Conservation (phyloP, 1,284 basidiomycete species). For the Malassezia nana region DNA sequence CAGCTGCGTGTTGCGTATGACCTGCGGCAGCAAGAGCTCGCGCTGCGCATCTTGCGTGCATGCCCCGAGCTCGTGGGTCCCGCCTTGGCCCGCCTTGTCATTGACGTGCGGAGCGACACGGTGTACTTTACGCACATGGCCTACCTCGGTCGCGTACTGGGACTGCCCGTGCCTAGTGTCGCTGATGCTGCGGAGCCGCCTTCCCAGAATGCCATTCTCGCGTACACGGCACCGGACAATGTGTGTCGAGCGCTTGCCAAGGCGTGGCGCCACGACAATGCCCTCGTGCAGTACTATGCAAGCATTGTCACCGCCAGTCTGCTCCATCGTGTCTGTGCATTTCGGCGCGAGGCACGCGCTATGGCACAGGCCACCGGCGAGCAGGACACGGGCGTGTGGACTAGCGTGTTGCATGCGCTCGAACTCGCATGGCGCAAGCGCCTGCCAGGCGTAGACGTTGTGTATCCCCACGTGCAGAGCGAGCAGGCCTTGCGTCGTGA, state of each 20-base stretch:
- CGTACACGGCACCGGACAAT: constrained; percentile 24
- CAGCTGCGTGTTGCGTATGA: constrained; percentile 71
- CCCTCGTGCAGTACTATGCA: constrained; percentile 71
- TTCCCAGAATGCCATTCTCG: constrained; percentile 58
- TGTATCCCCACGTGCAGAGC: constrained; percentile 30
- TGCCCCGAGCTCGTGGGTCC: constrained; percentile 77
- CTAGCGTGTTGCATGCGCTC: constrained; percentile 12
- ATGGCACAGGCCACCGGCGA: constrained; percentile 10
- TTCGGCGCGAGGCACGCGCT: not conserved
- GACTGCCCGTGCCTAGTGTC: constrained; percentile 59
- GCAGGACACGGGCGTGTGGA: constrained; percentile 52
- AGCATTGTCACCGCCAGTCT: constrained; percentile 57
- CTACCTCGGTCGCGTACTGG: constrained; percentile 66
- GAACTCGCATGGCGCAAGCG: constrained; percentile 29
- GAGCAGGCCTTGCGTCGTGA: constrained; percentile 59
- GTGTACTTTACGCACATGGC: constrained; percentile 67
- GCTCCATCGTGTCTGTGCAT: constrained; percentile 22
- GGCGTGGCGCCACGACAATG: constrained; percentile 53
- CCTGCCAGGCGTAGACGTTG: constrained; percentile 18
- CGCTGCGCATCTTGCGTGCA: constrained; percentile 63
- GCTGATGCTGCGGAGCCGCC: constrained; percentile 54
- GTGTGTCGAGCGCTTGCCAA: constrained; percentile 55
- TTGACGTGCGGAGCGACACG: constrained; percentile 76
- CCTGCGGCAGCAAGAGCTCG: constrained; percentile 71
- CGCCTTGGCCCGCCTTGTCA: constrained; percentile 53